Evolutionary conservation across 139 green algal species (phyloP).

Genomic region (Marvania coccoides): DNA sequence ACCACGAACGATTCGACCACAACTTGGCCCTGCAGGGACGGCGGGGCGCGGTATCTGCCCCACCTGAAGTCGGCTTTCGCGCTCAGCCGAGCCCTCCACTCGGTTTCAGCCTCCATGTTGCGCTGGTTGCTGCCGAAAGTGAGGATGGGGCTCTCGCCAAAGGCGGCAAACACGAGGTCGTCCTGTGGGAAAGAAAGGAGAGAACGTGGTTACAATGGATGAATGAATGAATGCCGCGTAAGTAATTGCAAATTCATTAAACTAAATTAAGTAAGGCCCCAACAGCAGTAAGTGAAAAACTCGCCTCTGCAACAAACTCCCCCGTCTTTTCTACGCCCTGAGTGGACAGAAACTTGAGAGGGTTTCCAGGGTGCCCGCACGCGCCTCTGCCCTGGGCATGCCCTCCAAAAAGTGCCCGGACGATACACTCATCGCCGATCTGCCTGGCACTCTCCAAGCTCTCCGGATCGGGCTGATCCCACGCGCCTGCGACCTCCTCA

Average conservation of each 20-base stretch:
- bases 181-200: not conserved
- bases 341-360: constrained; percentile 8
- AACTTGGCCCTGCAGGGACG: not conserved
- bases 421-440: not conserved
- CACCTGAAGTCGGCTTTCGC: not conserved
- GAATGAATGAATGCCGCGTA: too few relatives aligned
- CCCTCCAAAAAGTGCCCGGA: not conserved
- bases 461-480: not conserved
- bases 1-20: constrained; percentile 55
- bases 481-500: not conserved
- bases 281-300: too few relatives aligned
- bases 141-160: constrained; percentile 3
- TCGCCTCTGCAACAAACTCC: constrained; percentile 3
- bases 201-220: not conserved
- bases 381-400: not conserved
- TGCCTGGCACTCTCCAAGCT: not conserved
- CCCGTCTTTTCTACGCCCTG: constrained; percentile 4
- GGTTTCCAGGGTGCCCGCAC: too few relatives aligned
- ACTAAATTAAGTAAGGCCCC: not conserved
- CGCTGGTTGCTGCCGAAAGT: constrained; percentile 18
- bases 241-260: not conserved
- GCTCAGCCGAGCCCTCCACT: constrained; percentile 10
- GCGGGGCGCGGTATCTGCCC: too few relatives aligned
- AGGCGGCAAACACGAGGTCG: constrained; percentile 3
- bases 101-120: constrained; percentile 17